A percentile compares a stretch with the other conserved stretches of the same genome.
Conservation (phyloP, 495 filamentous ascomycete genomes). For the Melanomma pulvis-pyrius region DNA sequence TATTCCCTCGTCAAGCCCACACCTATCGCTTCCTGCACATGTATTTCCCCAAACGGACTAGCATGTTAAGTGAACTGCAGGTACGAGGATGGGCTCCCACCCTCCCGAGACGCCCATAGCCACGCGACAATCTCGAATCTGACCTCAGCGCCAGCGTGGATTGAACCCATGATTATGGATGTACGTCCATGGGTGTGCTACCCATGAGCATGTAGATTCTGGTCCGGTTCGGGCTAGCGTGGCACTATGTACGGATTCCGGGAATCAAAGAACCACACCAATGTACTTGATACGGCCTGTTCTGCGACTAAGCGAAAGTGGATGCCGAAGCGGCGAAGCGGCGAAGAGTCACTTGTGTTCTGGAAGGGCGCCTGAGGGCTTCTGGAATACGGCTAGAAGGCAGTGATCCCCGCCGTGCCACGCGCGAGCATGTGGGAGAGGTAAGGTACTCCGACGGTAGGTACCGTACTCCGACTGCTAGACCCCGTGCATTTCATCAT, state of each 20-base stretch:
- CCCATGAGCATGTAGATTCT: neutral
- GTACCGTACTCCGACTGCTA: neutral
- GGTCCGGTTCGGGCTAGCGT: neutral
- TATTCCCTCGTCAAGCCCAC: neutral
- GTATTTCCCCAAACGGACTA: neutral
- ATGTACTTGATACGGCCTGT: neutral
- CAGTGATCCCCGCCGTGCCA: neutral
- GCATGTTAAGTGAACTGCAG: neutral
- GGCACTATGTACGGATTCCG: constrained; percentile 10
- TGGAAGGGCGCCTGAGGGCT: neutral
- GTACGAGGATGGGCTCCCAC: neutral
- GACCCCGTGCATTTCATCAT: neutral
- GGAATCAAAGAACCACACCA: constrained; percentile 6
- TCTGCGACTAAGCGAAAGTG: neutral
- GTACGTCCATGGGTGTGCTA: neutral
- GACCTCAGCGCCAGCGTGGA: neutral
- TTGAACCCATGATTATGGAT: neutral
- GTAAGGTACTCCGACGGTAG: neutral
- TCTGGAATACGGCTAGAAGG: neutral
- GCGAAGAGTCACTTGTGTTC: neutral
- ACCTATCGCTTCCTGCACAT: neutral
- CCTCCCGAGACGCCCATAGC: neutral
- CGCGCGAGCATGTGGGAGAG: neutral
- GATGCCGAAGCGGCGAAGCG: neutral
- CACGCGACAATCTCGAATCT: neutral